Evolutionary conservation across 768 basidiomycete species (phyloP), one percentile per base, ranked within the genome.

Genomic region (Asterophora lycoperdoides): DNA sequence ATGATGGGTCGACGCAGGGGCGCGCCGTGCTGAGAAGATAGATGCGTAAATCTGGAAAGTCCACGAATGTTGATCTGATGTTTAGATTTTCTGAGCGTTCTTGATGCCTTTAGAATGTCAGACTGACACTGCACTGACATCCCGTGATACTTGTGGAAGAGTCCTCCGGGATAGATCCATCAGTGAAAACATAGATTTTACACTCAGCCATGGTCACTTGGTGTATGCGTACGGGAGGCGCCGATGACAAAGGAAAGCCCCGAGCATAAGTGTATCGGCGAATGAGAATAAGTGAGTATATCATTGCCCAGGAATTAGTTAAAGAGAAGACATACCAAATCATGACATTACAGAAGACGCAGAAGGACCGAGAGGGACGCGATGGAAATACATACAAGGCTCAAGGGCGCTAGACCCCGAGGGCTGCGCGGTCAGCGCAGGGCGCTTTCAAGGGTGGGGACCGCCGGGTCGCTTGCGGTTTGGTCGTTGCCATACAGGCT

Each of bases 1-100:
- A 15, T 37, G 14, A 38, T 35, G 41, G 44, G 30, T 20, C 39
- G 35, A 23, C 13, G 44, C 46, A 51, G 49, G 53, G 44, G 35
- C 19, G 35, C 37, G 30, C 3, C 26, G 8, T 15, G 30, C 17
- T 36, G 43, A n/a, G 39, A 54, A 28, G 10, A 36, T 13, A 34
- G 6, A 28, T 33, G 35, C 36, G 23, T 45, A 35, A 37, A 26
- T 9, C 38, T 19, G 33, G 28, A 37, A 49, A 28, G n/a, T n/a
- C n/a, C n/a, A n/a, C n/a, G n/a, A 32, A 41, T 28, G 6, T 17
- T 36, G 41, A 48, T 48, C 34, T 18, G 26, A 18, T 41, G 14
- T 28, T 41, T 13, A 20, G 15, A 6, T 26, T 40, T 26, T 40
- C 13, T 8, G 23, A 38, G 37, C 10, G 18, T 9, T n/a, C n/a